Conservation (phyloP, 306 rosid genomes). For the Cicer judaicum region DNA sequence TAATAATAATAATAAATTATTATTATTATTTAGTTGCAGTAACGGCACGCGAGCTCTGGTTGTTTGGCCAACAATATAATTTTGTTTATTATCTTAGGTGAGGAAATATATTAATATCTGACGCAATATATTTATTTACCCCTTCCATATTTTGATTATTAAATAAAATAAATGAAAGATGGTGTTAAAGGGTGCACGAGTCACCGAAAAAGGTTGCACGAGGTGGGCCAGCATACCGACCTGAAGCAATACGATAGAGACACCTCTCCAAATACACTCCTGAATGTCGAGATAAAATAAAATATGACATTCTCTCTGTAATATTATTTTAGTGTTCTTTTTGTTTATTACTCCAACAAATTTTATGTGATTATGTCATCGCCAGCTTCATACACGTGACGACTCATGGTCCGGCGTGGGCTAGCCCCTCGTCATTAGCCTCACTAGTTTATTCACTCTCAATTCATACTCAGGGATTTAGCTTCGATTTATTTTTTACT, state of each 20-base stretch:
- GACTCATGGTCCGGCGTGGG: slow-evolving; percentile 67
- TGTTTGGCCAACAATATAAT: slow-evolving; percentile 65
- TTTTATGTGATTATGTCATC: slow-evolving; percentile 1
- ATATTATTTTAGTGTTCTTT: background rate
- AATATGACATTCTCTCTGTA: background rate
- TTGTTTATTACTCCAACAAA: background rate
- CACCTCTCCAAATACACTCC: slow-evolving; percentile 72
- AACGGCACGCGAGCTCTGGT: slow-evolving; percentile 77
- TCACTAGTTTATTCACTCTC: slow-evolving; percentile 1
- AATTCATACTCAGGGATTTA: background rate
- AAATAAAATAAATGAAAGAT: slow-evolving; percentile 15
- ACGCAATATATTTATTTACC: background rate
- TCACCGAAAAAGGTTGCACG: slow-evolving; percentile 26
- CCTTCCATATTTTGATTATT: slow-evolving; percentile 1
- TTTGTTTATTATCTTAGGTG: background rate
- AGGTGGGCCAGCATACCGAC: slow-evolving; percentile 68
- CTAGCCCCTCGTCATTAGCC: slow-evolving; percentile 55
- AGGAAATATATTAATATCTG: background rate
- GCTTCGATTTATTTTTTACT: too few relatives aligned
- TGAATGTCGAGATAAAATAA: slow-evolving; percentile 15
- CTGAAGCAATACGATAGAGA: slow-evolving; percentile 65
- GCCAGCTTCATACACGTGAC: slow-evolving; percentile 48
- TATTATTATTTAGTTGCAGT: slow-evolving; percentile 50
- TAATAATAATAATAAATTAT: background rate
- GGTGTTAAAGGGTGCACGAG: slow-evolving; percentile 34